A percentile compares a stretch with the other conserved stretches of the same genome.
Evolutionary conservation across 257 asterid species (phyloP).

Genomic region (Fraxinus pennsylvanica): DNA sequence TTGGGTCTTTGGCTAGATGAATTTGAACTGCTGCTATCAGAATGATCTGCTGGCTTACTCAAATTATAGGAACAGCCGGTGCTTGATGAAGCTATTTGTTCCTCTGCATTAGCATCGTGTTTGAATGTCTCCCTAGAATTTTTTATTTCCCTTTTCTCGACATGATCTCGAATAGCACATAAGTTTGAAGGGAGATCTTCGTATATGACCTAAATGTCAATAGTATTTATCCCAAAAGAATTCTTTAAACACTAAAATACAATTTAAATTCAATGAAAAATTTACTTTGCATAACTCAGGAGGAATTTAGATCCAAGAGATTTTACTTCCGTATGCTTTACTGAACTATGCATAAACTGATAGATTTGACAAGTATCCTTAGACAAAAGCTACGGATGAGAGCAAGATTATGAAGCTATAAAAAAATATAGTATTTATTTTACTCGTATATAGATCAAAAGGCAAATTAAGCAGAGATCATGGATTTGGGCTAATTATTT

Average conservation of each 20-base stretch:
- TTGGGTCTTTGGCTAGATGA: constrained; percentile 64
- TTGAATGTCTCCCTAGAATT: constrained; percentile 25
- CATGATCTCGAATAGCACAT: constrained; percentile 86
- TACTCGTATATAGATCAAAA: too few species aligned
- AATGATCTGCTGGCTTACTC: constrained; percentile 31
- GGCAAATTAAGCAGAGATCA: too few species aligned
- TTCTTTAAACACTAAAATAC: background rate
- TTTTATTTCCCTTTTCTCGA: constrained; percentile 55
- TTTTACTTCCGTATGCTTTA: too few species aligned
- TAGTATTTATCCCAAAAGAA: background rate
- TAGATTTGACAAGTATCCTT: too few species aligned
- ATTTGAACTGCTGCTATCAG: constrained; percentile 35
- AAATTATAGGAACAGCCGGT: constrained; percentile 24
- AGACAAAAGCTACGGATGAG: too few species aligned
- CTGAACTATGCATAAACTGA: too few species aligned
- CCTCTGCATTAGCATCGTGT: constrained; percentile 27
- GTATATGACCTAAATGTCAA: constrained; percentile 68
- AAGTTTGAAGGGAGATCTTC: constrained; percentile 97
- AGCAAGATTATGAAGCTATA: too few species aligned
- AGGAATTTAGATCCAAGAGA: too few species aligned
- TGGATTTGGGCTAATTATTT: too few species aligned
- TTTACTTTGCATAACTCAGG: background rate
- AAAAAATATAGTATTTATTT: too few species aligned
- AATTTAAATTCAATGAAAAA: background rate
- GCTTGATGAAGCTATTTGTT: constrained; percentile 29